phyloP scores from a whole-genome alignment of 495 filamentous ascomycete genomes.

The Neurospora intermedia region DNA sequence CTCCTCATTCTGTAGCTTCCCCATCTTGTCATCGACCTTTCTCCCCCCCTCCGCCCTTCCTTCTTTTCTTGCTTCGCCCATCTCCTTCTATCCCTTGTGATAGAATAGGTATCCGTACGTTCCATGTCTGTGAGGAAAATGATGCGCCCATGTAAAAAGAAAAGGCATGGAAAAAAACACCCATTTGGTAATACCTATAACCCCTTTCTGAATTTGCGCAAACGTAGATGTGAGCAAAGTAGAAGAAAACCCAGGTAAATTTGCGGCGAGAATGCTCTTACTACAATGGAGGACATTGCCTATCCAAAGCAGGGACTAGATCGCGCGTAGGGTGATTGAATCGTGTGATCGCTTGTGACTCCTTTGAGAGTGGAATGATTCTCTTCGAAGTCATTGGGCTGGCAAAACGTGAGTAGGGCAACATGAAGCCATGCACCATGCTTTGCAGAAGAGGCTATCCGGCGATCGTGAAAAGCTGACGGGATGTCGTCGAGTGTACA shows the following conservation, averaged over 20 bases:
- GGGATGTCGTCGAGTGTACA: slow-evolving; percentile 6
- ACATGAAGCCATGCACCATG: not conserved
- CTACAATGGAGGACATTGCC: not conserved
- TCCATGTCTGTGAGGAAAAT: not conserved
- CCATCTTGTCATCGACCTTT: not conserved
- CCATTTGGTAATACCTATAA: not conserved
- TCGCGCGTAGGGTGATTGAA: not conserved
- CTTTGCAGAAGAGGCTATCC: not conserved
- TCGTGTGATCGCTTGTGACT: not conserved
- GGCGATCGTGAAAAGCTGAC: not conserved
- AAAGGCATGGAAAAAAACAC: not conserved
- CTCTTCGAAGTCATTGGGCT: not conserved
- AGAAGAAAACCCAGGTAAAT: not conserved
- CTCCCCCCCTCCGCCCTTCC: not conserved
- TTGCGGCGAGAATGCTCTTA: not conserved
- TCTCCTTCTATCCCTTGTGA: not conserved
- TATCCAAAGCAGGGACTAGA: not conserved
- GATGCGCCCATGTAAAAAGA: not conserved
- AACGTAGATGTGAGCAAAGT: not conserved
- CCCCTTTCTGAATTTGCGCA: not conserved
- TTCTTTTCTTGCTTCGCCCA: not conserved
- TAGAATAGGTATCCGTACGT: not conserved
- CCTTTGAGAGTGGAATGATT: not conserved
- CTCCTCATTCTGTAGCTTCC: not conserved
- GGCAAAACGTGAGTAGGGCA: not conserved